These are phyloP conservation scores for Trichosporon faecale DNA, from an alignment of 1,284 basidiomycete genomes.

Conservation along the genomic window DNA sequence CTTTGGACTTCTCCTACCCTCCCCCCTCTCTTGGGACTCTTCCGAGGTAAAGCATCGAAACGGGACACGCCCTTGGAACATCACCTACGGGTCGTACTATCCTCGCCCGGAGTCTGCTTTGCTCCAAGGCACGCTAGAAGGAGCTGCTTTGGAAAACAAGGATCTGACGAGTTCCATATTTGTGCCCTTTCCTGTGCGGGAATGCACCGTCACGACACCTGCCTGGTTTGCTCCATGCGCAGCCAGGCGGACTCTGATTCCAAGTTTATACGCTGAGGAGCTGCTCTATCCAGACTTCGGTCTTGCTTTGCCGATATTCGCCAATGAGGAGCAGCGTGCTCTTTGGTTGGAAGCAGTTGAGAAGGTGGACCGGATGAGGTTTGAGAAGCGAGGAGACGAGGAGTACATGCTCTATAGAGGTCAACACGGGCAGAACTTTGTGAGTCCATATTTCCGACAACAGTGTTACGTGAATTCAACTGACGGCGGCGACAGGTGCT, in stretches of 20 bases:
- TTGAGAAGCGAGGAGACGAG: neutral
- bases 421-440: neutral
- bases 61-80: too few relatives aligned
- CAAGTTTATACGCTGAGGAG: neutral
- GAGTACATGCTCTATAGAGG: neutral
- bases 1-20: neutral
- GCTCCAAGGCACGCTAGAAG: neutral
- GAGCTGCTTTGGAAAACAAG: neutral
- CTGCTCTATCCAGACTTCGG: neutral
- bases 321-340: neutral
- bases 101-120: neutral
- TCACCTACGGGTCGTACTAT: too few relatives aligned
- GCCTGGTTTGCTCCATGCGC: neutral
- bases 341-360: neutral
- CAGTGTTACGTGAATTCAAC: too few relatives aligned
- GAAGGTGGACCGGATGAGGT: neutral
- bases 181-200: neutral
- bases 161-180: neutral
- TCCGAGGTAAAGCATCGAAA: too few relatives aligned
- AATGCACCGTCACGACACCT: neutral
- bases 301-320: neutral
- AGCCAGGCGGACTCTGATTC: neutral
- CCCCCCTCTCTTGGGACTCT: too few relatives aligned
- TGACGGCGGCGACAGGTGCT: neutral
- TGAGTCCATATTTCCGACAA: neutral